Base-by-base conservation (phyloP, 306 rosid species). In the Rubus idaeus region DNA sequence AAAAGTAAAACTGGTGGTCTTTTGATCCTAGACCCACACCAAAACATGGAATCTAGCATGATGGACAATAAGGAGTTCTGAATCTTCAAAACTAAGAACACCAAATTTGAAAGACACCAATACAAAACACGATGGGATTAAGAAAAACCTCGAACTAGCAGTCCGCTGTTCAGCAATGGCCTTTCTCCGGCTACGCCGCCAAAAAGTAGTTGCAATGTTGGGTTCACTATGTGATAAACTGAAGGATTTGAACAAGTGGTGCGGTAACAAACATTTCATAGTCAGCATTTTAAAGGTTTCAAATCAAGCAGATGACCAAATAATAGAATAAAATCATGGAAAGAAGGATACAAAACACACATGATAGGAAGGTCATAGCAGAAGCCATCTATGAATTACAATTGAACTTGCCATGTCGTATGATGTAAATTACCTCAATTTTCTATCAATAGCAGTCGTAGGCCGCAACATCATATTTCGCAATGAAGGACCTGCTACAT, bases 191-290 rank as follows among this genome's bases (percentile, higher is more conserved):
- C 93, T 92, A 80, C 97, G 96, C 83, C 98, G 93, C 91, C 99
- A 90, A 89, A 92, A 92, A 76, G 93, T 82, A 85, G 89, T 85
- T 85, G 98, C 91, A 89, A 96, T 86, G 91, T 96, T 92, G 84
- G 99, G 99, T 91, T 96, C 99, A 83, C 97, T 96, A 84, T 89
- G 97, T 77, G 98, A 96, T 73, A 92, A 88, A 93, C 98, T 96
- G 91, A 82, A 84, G 86, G 81, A 85, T 86, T 80, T 73, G 87
- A 83, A 79, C 82, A 79, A 86, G 80, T 71, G 73, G 85, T 78
- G 80, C 76, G 84, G 83, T 76, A 78, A 79, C 75, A 89, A 87
- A 83, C 18, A 75, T 75, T 81, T 78, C 80, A 81, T 65, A 77
- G 81, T 37, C 75, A 79, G 20, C 79, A 52, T 76, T 88, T 70